Percentiles rank a stretch among this genome's conserved stretches.
These are phyloP conservation scores for Chlamydomonas urium DNA, from an alignment of 139 green algal species.

Conservation along the genomic window DNA sequence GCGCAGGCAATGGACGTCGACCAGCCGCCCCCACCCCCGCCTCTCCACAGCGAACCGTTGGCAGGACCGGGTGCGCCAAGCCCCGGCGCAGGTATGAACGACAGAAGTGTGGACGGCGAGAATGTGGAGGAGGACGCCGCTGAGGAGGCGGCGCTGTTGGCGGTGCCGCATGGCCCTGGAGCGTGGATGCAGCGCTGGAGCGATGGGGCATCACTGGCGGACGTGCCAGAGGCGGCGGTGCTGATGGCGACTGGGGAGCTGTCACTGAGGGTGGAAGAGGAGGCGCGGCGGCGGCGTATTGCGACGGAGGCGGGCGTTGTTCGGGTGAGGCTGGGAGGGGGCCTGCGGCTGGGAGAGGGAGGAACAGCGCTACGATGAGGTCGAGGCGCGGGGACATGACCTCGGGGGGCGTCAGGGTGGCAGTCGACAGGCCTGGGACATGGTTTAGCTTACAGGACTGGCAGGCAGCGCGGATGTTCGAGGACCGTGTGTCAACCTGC, in stretches of 20 bases:
- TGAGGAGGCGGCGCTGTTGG: neutral
- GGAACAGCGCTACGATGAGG: neutral
- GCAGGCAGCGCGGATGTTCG: neutral
- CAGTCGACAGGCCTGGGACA: no score
- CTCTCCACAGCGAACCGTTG: neutral
- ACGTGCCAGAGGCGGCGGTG: conserved; percentile 32
- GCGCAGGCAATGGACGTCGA: neutral
- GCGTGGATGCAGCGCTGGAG: conserved; percentile 9
- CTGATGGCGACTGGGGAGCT: conserved; percentile 54
- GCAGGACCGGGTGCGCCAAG: no score
- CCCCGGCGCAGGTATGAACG: neutral
- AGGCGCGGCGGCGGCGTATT: conserved; percentile 13
- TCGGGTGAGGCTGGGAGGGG: neutral
- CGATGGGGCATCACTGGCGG: conserved; percentile 3
- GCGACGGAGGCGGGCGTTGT: neutral
- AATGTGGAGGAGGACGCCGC: neutral
- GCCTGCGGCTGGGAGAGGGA: neutral
- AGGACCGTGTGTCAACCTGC: neutral
- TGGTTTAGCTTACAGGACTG: neutral
- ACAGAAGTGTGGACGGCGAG: no score
- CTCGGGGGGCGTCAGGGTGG: no score
- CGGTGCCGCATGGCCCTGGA: neutral
- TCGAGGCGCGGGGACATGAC: neutral
- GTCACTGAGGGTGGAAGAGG: conserved; percentile 50
- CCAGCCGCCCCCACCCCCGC: neutral